Evolutionary conservation across 192 early-diverging fungal genomes (phyloP).

Genomic region (Fimicolochytrium jonesii): DNA sequence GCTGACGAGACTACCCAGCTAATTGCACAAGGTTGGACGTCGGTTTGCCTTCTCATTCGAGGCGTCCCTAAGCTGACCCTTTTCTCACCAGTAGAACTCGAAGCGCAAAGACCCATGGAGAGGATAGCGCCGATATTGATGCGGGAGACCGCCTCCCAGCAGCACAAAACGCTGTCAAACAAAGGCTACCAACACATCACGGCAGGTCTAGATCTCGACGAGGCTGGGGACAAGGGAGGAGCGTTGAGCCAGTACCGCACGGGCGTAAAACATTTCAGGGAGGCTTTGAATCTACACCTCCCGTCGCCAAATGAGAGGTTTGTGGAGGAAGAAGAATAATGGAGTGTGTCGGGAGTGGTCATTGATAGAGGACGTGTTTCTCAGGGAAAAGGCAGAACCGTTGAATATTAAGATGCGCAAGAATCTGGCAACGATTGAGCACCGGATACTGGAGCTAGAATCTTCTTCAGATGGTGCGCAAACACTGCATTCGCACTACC

Average conservation of each 20-base stretch:
- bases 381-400: conserved; percentile 30
- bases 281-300: conserved; percentile 33
- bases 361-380: not conserved
- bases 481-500: too few species aligned
- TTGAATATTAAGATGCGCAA: conserved; percentile 40
- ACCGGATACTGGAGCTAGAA: conserved; percentile 30
- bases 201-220: conserved; percentile 36
- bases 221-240: conserved; percentile 22
- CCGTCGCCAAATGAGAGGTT: conserved; percentile 25
- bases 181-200: conserved; percentile 37
- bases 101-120: too few species aligned
- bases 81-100: too few species aligned
- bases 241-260: conserved; percentile 37
- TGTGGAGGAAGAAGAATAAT: not conserved
- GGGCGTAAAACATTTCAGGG: conserved; percentile 35
- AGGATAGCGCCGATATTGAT: too few species aligned
- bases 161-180: conserved; percentile 35
- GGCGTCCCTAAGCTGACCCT: too few species aligned
- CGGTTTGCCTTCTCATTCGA: too few species aligned
- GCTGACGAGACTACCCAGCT: too few species aligned
- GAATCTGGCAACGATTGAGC: conserved; percentile 37
- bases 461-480: too few species aligned
- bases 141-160: not conserved
- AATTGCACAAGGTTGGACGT: too few species aligned
- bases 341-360: not conserved